Base-by-base conservation (phyloP, 257 asterid genomes). In the Przewalskia tangutica region DNA sequence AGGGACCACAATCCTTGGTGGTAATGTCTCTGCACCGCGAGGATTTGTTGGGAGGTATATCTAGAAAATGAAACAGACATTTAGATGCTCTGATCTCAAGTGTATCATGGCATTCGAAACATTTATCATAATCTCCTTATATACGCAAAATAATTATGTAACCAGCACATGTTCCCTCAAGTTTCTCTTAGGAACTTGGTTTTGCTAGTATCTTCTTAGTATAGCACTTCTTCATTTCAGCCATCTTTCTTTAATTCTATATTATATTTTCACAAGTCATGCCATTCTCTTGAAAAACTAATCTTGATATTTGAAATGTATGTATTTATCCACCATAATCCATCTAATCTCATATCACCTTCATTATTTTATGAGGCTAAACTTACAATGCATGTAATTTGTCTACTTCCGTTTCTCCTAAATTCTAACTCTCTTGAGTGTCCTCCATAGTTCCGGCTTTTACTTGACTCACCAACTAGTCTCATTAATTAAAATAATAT, bases 1-100 rank as follows among this genome's bases (percentile, higher is more conserved):
- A 17, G 99, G 82, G 73, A 94, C 99, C 80, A 95, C 92, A 78
- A 95, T 95, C 81, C 95, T 97, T 6, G 99, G 98, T 14, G 99
- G 98, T 85, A 95, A 91, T 51, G 97, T 84, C 85, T 95, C 97
- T 23, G 97, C 97, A 84, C 99, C 98, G 53, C 92, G 97, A 58
- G 99, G 99, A 86, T 95, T 95, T 81, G 97, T 87, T 36, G 98
- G 97, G 83, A 91, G 97, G 87, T 88, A 89, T 63, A 95, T 89
- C 99, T 95, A 90, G 71, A 80, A 83, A 62, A 62, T 62, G 16
- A 62, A 62, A 62, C 0, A 27, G 32, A 27, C 32, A 27, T 70
- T 44, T 18, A 20, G 58, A 44, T 18, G 38, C 6, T 11, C 40
- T 44, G 56, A 70, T 18, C 13, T 63, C 44, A 63, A 63, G n/a